Percentiles rank a stretch among this genome's conserved stretches.
These are phyloP conservation scores for Exophiala sp. DNA, from an alignment of 2,329 filamentous ascomycete genomes.

Conservation along the genomic window DNA sequence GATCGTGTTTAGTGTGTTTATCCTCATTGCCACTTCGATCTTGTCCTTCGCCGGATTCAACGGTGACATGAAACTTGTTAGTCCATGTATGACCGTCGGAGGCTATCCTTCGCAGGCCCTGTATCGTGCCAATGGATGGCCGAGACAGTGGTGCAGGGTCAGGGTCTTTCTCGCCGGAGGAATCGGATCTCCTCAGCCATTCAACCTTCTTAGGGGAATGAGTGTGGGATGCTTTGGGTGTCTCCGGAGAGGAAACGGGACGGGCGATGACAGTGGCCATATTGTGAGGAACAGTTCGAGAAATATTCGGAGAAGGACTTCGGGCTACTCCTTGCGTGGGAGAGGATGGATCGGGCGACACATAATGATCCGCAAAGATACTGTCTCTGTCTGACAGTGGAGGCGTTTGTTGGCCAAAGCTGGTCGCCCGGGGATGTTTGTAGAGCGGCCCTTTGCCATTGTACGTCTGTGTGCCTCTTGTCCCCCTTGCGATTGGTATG, in stretches of 20 bases:
- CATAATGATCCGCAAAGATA: conserved; percentile 59
- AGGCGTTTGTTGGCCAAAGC: conserved; percentile 35
- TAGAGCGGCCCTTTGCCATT: conserved; percentile 15
- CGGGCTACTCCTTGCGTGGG: conserved; percentile 9
- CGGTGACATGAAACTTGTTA: conserved; percentile 23
- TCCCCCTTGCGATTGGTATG: conserved; percentile 31
- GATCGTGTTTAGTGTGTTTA: conserved; percentile 8
- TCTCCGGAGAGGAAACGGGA: conserved; percentile 19
- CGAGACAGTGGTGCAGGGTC: conserved; percentile 4
- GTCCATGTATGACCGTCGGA: conserved; percentile 25
- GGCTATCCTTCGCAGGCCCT: conserved; percentile 23
- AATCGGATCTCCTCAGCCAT: conserved; percentile 19
- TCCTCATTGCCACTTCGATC: conserved; percentile 6
- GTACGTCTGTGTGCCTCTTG: conserved; percentile 21
- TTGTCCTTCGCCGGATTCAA: conserved; percentile 10
- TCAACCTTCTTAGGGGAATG: conserved; percentile 15
- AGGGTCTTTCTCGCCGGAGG: conserved; percentile 11
- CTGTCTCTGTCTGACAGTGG: conserved; percentile 58
- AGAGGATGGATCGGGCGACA: conserved; percentile 35
- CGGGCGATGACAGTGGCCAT: conserved; percentile 23
- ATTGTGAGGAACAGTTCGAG: conserved; percentile 12
- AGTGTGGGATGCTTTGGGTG: conserved; percentile 8
- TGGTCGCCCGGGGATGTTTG: conserved; percentile 18
- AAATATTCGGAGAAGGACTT: conserved; percentile 9
- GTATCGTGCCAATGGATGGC: conserved; percentile 16